Evolutionary conservation across 2,329 filamentous ascomycete species (phyloP), one percentile per base, ranked within the genome.

Genomic region (Talaromyces sp.): DNA sequence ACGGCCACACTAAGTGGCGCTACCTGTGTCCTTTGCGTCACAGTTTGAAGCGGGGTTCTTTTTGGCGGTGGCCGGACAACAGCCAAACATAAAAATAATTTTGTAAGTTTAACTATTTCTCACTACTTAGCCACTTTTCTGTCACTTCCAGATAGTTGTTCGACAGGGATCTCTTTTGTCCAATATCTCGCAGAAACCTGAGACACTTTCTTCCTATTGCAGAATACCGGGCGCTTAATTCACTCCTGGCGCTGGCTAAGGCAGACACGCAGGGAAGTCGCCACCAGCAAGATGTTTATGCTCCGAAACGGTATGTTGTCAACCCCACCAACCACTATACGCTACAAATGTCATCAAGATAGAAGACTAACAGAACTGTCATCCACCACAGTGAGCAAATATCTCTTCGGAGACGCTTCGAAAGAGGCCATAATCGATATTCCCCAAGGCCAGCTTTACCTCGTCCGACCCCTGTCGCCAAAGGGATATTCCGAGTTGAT

Each of bases 401-500:
- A 94, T 69, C 86, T 97, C 71, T 97, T 97, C 73, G 86, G 87
- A 64, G 91, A 95, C 73, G 84, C 84, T 68, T 90, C 86, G 72
- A 93, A 97, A 74, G 92, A 97, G 78, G 89, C 91, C 50, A 85
- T 99, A 70, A 91, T 96, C 75, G 92, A 97, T 72, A 87, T 99
- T 43, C 86, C 92, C 15, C 91, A 97, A 75, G 94, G 94, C 70
- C 92, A 97, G 75, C 89, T 99, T 45, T 99, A 97, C 75, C 88
- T 99, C 65, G 94, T 99, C 67, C 89, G 94, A 67, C 94, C 94
- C 10, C 84, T 91, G 52, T 97, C 93, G 7, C 91, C 93, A 58
- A 99, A 99, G 75, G 94, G 94, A 64, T 97, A 97, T 73, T 97
- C 93, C 1, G 94, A 99, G 75, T 91, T 97, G 71, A 96, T 99